phyloP scores from a whole-genome alignment of 331 rosid species.

The Arachis monticola region DNA sequence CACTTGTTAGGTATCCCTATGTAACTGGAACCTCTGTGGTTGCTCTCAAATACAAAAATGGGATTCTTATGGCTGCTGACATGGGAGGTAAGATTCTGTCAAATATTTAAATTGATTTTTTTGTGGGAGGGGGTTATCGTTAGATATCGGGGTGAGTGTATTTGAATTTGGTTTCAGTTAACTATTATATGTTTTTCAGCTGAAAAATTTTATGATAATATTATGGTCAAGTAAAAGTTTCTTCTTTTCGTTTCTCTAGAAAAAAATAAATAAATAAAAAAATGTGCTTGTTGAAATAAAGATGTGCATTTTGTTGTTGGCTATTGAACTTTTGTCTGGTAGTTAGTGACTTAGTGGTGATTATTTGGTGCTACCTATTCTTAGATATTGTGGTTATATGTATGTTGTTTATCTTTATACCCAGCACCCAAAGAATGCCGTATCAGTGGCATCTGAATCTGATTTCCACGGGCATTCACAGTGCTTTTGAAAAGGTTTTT shows the following conservation, averaged over 20 bases:
- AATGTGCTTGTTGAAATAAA: no score
- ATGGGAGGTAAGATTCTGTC: slow-evolving; percentile 64
- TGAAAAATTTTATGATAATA: no score
- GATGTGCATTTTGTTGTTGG: not conserved
- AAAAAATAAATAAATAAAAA: no score
- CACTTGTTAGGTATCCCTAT: slow-evolving; percentile 62
- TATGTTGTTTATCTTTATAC: no score
- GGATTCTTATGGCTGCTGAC: slow-evolving; percentile 75
- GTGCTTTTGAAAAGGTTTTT: not conserved
- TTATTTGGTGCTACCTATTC: no score
- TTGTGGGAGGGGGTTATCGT: no score
- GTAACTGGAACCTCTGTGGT: slow-evolving; percentile 82
- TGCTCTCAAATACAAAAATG: slow-evolving; percentile 79
- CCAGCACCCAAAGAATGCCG: not conserved
- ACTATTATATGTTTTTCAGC: no score
- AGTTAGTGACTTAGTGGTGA: not conserved
- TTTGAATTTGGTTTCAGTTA: no score
- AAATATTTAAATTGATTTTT: no score
- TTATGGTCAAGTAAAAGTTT: no score
- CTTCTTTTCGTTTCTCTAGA: no score
- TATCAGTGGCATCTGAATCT: not conserved
- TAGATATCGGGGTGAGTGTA: no score
- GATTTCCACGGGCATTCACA: not conserved
- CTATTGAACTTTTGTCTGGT: not conserved
- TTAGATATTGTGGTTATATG: not conserved